Base-by-base conservation (phyloP, 768 basidiomycete species). In the Amanita polypyramis region DNA sequence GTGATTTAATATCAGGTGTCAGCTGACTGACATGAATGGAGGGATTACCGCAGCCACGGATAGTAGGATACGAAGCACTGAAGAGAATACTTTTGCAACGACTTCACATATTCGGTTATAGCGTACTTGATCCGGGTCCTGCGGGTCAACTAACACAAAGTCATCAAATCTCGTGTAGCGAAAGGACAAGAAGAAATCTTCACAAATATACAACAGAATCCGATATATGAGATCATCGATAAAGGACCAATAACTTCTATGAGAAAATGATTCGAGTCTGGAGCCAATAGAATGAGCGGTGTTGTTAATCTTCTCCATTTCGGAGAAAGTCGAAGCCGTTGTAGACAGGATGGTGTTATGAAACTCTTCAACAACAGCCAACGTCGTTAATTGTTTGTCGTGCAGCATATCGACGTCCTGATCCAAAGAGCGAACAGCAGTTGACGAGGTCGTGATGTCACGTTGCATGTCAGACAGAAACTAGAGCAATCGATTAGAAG, bases 271-370 rank as follows among this genome's bases (percentile, higher is more conserved):
- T 1, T 17, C 35, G 12, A 74, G 51, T 5, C 58, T 58, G 40
- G 62, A 58, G 30, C 61, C 61, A 17, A 73, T 53, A 5, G 61
- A 55, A 12, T 51, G 53, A 2, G 70, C 65, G 17, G 78, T 73
- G 15, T 58, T 65, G 41, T 73, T 76, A 46, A 81, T 70, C 49
- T 65, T 67, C 45, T 67, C 62, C 32, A 80, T 59, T 52, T 76
- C 75, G 12, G 54, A 49, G 17, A 65, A 67, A 2, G 74, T 65
- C 8, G 63, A 65, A 27, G 57, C 54, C 1, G 69, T 65, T 17
- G 79, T 58, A 9, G 63, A 58, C 6, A 62, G 52, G 20, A 80
- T 53, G 0, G 63, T 59, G 17, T 61, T 55, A 8, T 56, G 59
- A 7, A 80, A 65, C 8, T 56, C 55, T 12, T 54, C 45, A 39